Conservation (phyloP, 2,329 filamentous ascomycete genomes). For the Ophiostoma sp. region DNA sequence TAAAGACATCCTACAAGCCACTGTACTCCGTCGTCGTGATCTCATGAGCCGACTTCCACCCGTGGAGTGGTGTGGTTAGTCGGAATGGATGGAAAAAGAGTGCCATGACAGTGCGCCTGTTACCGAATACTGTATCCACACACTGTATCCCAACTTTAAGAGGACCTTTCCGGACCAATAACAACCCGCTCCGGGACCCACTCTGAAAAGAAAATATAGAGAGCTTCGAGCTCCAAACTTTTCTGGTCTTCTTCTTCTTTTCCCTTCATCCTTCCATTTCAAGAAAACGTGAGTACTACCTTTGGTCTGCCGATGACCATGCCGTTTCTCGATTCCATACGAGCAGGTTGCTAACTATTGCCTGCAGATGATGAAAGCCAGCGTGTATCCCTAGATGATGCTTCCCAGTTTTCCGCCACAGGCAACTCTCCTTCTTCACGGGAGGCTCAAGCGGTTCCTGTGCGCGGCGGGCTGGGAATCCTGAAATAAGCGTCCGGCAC, state of each 20-base stretch:
- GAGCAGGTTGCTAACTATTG: constrained; percentile 33
- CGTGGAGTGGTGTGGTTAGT: constrained; percentile 15
- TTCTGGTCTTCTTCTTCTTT: constrained; percentile 41
- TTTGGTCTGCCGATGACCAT: constrained; percentile 22
- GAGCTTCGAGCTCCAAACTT: constrained; percentile 19
- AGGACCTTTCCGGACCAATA: constrained; percentile 20
- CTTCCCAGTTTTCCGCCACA: constrained; percentile 59
- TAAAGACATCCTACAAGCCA: background rate
- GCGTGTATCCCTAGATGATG: constrained; percentile 83
- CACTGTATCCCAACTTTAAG: background rate
- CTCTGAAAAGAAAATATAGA: constrained; percentile 29
- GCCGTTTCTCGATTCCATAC: background rate
- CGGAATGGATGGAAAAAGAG: background rate
- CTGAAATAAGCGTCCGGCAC: constrained; percentile 99
- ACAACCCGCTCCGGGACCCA: constrained; percentile 19
- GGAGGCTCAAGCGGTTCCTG: constrained; percentile 81
- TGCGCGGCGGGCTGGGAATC: constrained; percentile 55
- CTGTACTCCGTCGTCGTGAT: background rate
- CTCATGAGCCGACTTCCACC: background rate
- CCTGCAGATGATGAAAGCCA: constrained; percentile 95
- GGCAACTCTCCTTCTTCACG: constrained; percentile 71
- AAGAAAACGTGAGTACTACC: constrained; percentile 70
- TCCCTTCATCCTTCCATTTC: constrained; percentile 93
- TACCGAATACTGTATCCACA: background rate
- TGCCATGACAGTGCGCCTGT: background rate